Percentiles rank a stretch among this genome's conserved stretches.
phyloP scores from a whole-genome alignment of 73 alveolate species.

The Paramecium sexaurelia region DNA sequence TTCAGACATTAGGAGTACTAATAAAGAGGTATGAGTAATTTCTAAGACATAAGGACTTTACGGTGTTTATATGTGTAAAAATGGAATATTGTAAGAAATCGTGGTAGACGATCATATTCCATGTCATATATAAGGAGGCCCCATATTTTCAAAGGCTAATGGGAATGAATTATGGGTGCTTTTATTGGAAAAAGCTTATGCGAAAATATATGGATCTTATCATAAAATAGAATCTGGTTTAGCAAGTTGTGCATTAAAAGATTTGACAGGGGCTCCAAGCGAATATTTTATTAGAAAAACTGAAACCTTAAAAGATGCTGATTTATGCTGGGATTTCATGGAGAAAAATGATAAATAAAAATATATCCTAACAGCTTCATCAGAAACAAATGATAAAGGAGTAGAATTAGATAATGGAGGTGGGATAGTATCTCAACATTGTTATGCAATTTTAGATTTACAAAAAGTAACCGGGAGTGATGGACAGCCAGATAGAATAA shows the following conservation, averaged over 20 bases:
- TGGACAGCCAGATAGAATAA: constrained; percentile 54
- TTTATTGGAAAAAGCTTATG: constrained; percentile 92
- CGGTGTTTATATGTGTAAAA: constrained; percentile 74
- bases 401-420: constrained; percentile 77
- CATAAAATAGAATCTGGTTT: constrained; percentile 79
- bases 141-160: constrained; percentile 82
- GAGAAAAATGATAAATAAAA: constrained; percentile 64
- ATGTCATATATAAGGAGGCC: constrained; percentile 86
- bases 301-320: constrained; percentile 65
- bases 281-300: constrained; percentile 68
- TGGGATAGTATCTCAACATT: constrained; percentile 85
- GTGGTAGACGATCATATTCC: constrained; percentile 93
- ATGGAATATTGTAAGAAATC: constrained; percentile 91
- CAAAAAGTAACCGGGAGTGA: constrained; percentile 68
- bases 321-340: constrained; percentile 68
- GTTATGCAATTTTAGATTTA: constrained; percentile 77
- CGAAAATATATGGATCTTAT: constrained; percentile 89
- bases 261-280: constrained; percentile 88
- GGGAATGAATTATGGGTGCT: constrained; percentile 89
- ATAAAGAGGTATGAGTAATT: constrained; percentile 70
- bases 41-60: constrained; percentile 66
- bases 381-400: constrained; percentile 81
- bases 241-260: constrained; percentile 80
- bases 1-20: constrained; percentile 69
- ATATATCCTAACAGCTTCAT: constrained; percentile 80